A percentile compares a stretch with the other conserved stretches of the same genome.
Evolutionary conservation across 345 rosid species (phyloP).

Genomic region (Alliaria petiolata): DNA sequence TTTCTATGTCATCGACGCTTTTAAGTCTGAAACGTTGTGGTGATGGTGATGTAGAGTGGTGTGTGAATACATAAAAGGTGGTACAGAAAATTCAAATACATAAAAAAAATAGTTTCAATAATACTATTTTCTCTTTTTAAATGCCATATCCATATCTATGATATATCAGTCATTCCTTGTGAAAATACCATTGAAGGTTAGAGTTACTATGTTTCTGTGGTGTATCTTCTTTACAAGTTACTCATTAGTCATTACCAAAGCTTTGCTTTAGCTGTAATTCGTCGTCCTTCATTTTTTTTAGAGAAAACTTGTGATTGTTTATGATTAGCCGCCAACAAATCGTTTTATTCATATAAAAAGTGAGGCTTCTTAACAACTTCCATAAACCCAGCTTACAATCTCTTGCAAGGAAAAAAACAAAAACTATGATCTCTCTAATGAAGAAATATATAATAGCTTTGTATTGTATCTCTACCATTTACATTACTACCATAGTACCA

Average conservation of each 20-base stretch:
- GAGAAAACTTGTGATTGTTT: not conserved
- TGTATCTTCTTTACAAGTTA: not conserved
- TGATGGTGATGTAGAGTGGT: constrained; percentile 54
- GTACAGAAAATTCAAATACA: constrained; percentile 64
- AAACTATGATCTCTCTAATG: not conserved
- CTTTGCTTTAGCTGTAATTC: too few species aligned
- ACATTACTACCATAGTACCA: constrained; percentile 6
- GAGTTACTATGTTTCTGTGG: not conserved
- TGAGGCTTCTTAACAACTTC: not conserved
- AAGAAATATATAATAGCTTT: not conserved
- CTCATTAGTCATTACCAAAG: constrained; percentile 15
- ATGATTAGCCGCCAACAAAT: too few species aligned
- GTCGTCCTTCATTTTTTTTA: too few species aligned
- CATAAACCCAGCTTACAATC: constrained; percentile 16
- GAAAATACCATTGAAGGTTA: not conserved
- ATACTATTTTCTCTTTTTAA: not conserved
- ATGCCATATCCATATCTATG: not conserved
- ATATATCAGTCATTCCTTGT: not conserved
- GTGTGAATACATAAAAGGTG: constrained; percentile 70
- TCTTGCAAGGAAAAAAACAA: constrained; percentile 10
- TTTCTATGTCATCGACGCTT: constrained; percentile 47
- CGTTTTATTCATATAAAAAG: not conserved
- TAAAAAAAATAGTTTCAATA: constrained; percentile 31
- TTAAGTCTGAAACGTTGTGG: constrained; percentile 42
- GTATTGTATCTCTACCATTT: not conserved